These are phyloP conservation scores for Triglochin maritima DNA, from an alignment of 106 monocot genomes.

Conservation along the genomic window DNA sequence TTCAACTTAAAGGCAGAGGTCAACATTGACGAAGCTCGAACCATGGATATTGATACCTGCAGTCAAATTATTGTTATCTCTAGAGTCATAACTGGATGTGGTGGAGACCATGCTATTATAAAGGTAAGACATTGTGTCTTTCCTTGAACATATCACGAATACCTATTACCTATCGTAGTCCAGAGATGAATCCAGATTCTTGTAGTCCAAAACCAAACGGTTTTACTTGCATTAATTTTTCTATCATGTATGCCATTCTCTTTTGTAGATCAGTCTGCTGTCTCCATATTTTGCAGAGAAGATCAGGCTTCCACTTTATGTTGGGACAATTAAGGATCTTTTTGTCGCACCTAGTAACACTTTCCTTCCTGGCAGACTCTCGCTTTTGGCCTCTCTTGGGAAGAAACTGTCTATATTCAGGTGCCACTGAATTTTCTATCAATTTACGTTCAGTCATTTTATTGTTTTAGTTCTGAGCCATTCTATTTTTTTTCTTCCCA, in stretches of 20 bases:
- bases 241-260: background rate
- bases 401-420: constrained; percentile 78
- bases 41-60: constrained; percentile 60
- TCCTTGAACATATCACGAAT: background rate
- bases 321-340: constrained; percentile 65
- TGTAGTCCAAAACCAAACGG: too few relatives aligned
- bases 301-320: constrained; percentile 49
- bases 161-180: too few relatives aligned
- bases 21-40: constrained; percentile 56
- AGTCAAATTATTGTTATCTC: constrained; percentile 48
- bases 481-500: constrained; percentile 30
- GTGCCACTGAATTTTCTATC: constrained; percentile 18
- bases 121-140: constrained; percentile 34
- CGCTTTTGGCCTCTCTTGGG: constrained; percentile 72
- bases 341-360: constrained; percentile 9
- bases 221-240: background rate
- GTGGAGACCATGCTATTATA: constrained; percentile 45
- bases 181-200: too few relatives aligned
- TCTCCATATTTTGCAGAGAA: constrained; percentile 30
- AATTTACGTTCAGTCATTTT: background rate
- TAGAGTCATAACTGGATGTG: constrained; percentile 34
- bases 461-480: background rate
- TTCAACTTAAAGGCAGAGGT: constrained; percentile 55
- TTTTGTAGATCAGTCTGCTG: background rate
- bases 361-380: constrained; percentile 45